Evolutionary conservation across 208 protist species (phyloP).

Genomic region (Acanthamoeba royreba): DNA sequence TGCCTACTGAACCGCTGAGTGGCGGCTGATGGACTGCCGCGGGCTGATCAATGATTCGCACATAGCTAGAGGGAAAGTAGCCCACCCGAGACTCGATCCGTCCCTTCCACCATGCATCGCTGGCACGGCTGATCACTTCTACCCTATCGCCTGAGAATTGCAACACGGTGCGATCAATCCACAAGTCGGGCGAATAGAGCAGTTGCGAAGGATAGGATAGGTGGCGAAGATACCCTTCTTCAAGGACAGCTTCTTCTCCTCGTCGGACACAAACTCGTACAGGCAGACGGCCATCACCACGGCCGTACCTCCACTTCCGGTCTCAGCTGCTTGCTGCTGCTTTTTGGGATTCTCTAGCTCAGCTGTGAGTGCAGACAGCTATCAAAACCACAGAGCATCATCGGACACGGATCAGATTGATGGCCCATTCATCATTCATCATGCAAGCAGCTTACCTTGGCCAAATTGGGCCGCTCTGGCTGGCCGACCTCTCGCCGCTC

Average conservation of each 20-base stretch:
- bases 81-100: not conserved
- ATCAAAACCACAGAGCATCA: not conserved
- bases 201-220: too few species aligned
- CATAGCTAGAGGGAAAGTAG: conserved; percentile 27
- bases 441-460: not conserved
- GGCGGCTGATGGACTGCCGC: too few species aligned
- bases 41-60: not conserved
- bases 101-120: conserved; percentile 4
- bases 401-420: not conserved
- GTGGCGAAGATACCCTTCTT: not conserved
- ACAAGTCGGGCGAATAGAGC: not conserved
- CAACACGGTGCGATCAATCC: too few species aligned
- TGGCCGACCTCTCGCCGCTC: not conserved
- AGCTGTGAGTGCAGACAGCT: not conserved
- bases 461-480: not conserved
- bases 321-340: not conserved
- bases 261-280: conserved; percentile 1
- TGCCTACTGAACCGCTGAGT: too few species aligned
- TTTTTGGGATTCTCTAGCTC: not conserved
- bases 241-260: not conserved
- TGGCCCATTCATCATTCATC: not conserved
- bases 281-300: not conserved
- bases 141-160: not conserved
- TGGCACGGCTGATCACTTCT: not conserved
- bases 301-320: not conserved